Conservation (phyloP, 768 basidiomycete species). For the Lactarius hatsudake region DNA sequence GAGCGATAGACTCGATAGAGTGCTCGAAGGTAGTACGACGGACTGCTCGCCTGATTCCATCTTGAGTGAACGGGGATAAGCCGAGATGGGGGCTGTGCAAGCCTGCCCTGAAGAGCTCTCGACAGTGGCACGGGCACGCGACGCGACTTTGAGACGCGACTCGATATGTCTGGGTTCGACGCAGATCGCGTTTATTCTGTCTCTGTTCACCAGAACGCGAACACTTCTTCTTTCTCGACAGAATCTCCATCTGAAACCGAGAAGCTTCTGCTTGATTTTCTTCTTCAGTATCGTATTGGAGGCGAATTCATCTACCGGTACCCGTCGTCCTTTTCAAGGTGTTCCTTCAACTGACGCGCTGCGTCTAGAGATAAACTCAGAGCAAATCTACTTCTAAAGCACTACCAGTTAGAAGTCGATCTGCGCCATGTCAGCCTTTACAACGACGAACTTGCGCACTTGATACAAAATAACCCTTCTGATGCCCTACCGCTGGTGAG, state of each 20-base stretch:
- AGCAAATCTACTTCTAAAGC: constrained; percentile 84
- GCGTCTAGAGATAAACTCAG: constrained; percentile 78
- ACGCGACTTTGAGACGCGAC: constrained; percentile 21
- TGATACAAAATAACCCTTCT: constrained; percentile 83
- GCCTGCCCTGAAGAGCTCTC: constrained; percentile 16
- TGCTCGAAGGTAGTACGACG: constrained; percentile 68
- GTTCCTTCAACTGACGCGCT: constrained; percentile 3
- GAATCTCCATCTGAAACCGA: constrained; percentile 82
- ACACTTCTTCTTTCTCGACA: constrained; percentile 50
- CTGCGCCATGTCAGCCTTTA: constrained; percentile 55
- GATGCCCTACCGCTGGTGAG: constrained; percentile 85
- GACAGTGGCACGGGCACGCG: not conserved
- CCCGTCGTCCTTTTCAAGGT: constrained; percentile 25
- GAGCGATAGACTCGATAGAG: constrained; percentile 70
- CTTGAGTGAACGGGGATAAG: not conserved
- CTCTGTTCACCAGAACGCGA: constrained; percentile 65
- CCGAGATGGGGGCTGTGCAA: constrained; percentile 4
- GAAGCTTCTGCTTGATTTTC: constrained; percentile 77
- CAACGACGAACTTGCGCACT: constrained; percentile 92
- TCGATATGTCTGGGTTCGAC: constrained; percentile 84
- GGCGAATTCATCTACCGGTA: constrained; percentile 92
- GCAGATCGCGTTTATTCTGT: constrained; percentile 78
- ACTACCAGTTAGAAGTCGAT: constrained; percentile 62
- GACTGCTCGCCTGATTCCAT: constrained; percentile 81
- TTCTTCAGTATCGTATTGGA: constrained; percentile 83